Evolutionary conservation across 257 asterid genomes (phyloP), one percentile per base, ranked within the genome.

Genomic region (Prunella vulgaris): DNA sequence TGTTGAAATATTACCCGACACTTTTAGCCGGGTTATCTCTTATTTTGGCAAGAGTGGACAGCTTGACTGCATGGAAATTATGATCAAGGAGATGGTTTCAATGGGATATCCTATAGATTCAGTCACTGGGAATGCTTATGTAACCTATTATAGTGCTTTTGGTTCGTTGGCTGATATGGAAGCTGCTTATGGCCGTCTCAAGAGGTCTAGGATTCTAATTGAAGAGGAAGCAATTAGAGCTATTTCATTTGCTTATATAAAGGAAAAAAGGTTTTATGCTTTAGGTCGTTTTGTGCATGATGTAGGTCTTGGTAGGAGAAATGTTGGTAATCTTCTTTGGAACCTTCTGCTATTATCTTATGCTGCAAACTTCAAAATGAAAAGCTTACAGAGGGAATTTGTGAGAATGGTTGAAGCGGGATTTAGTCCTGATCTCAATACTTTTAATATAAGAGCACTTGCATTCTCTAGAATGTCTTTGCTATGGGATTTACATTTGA

Each of bases 291-390:
- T 94, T 49, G 81, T 91, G 27, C 78, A 78, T 49, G 92, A 86
- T 49, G 86, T 94, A 14, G 97, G 99, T 58, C 85, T 94, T 69
- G 88, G 95, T 49, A 86, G 99, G 89, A 87, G 77, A 83, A 89
- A 89, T 37, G 90, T 80, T 5, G 97, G 97, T 12, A 94, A 94
- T 77, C 95, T 94, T 58, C 86, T 91, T 20, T 94, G 97, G 97
- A 91, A 94, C 78, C 85, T 94, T 64, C 68, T 91, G 76, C 78
- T 94, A 24, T 72, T 93, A 61, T 93, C 96, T n/a, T 94, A 83
- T 80, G 96, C 97, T 33, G 89, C 96, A 17, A 88, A 86, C 53
- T 89, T 94, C 82, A 91, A 91, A 77, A 91, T 91, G 97, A 94
- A 89, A 82, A 87, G 96, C 79, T 72, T 91, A 81, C 99, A 89